Evolutionary conservation across 768 basidiomycete genomes (phyloP), one percentile per base, ranked within the genome.

Genomic region (Paxillus ammoniavirescens): DNA sequence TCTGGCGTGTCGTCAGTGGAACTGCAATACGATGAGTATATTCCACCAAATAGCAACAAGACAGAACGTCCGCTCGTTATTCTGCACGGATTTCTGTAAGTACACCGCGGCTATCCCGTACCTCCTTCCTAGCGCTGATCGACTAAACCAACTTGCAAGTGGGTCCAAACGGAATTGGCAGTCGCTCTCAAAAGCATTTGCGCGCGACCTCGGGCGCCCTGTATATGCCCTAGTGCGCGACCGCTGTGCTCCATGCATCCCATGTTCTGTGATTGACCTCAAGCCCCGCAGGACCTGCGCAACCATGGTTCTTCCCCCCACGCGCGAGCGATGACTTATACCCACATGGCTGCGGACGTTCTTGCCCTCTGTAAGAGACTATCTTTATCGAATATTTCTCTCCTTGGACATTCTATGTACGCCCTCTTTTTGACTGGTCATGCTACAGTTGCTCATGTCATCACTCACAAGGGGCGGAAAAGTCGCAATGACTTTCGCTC

Each of bases 121-220:
- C 13, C 30, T 12, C 23, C 14, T 31, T 49, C 46, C 7, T 30
- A n/a, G 38, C 18, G 36, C 55, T 50, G 21, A 37, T 43, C 43
- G 33, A 60, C 55, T 21, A 21, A 31, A 26, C 45, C 18, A 12
- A 30, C 33, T 40, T 28, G 28, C 60, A 93, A 26, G 91, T 60
- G 93, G 92, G 0, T 91, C 87, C 37, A 93, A 94, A 65, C 82
- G 93, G 54, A 96, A 96, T 66, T 97, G 92, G 91, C 74, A 80
- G 5, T 89, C 90, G 0, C 75, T 96, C 5, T 81, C 89, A 6
- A 91, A 89, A 61, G 82, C 83, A 0, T 84, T 97, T 55, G 74
- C 80, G n/a, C 74, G 77, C 31, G 81, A 83, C 47, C 74, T 91
- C 1, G 68, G 77, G 3, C 75, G 84, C 53, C 84, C 89, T 2